Base-by-base conservation (phyloP, 1,284 basidiomycete genomes). In the Marasmius fiardii region DNA sequence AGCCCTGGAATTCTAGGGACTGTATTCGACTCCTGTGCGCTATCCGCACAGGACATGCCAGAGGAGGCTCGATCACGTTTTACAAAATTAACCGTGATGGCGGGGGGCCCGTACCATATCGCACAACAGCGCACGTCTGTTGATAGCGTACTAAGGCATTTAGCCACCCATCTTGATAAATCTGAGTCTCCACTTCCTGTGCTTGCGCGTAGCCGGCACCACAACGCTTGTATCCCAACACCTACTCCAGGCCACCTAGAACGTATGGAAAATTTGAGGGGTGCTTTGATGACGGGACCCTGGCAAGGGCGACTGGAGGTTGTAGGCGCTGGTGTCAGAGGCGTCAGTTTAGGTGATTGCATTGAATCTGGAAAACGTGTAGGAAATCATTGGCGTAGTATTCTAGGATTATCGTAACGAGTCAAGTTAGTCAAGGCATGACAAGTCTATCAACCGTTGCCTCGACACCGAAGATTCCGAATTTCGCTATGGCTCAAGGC, bases 341-440 rank as follows among this genome's bases (percentile, higher is more conserved):
- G 94, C 0, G 92, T 96, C 1, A 95, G 94, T 56, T 81, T 98
- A 4, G 92, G 91, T 16, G 95, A 98, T 66, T 95, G 93, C 68
- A 82, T 96, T 26, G 82, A 87, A 64, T 82, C 82, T 4, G 93
- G 88, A 8, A 81, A 83, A 63, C 71, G 66, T 31, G 85, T 74
- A 31, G 88, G 85, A 31, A 62, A 51, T 31, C 58, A 44, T 39
- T 79, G 77, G 78, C n/a, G n/a, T n/a, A n/a, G n/a, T n/a, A n/a
- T n/a, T n/a, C n/a, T n/a, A n/a, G n/a, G n/a, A n/a, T n/a, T n/a
- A n/a, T n/a, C n/a, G n/a, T n/a, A n/a, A n/a, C n/a, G n/a, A n/a
- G n/a, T n/a, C n/a, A n/a, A n/a, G n/a, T n/a, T n/a, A n/a, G n/a
- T n/a, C n/a, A n/a, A n/a, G n/a, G n/a, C n/a, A n/a, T n/a, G n/a